Evolutionary conservation across 2,329 filamentous ascomycete genomes (phyloP).

Genomic region (Alternaria arborescens): DNA sequence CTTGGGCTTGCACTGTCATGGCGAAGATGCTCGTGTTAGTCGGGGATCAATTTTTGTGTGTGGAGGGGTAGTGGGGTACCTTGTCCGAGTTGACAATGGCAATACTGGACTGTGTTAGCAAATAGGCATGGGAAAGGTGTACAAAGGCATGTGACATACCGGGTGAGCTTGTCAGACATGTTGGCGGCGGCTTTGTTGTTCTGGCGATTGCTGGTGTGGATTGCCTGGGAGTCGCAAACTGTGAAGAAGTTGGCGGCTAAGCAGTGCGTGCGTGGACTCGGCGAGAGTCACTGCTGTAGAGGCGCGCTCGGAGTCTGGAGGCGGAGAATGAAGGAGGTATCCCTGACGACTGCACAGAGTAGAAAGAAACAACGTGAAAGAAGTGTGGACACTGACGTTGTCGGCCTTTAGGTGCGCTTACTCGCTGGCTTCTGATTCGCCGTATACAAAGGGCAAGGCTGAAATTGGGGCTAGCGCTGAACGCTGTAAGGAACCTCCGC

Average conservation of each 20-base stretch:
- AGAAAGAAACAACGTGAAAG: constrained; percentile 11
- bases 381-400: constrained; percentile 30
- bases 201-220: constrained; percentile 11
- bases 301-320: constrained; percentile 8
- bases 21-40: constrained; percentile 54
- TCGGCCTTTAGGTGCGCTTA: constrained; percentile 16
- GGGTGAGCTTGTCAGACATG: constrained; percentile 95
- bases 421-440: constrained; percentile 5
- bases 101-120: constrained; percentile 66
- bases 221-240: constrained; percentile 15
- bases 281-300: constrained; percentile 4
- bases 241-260: constrained; percentile 28
- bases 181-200: constrained; percentile 29
- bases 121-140: not conserved
- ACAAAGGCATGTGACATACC: constrained; percentile 67
- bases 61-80: constrained; percentile 65
- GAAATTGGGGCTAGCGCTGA: constrained; percentile 9
- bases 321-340: not conserved
- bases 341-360: constrained; percentile 7
- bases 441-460: constrained; percentile 11
- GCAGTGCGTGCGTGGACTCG: constrained; percentile 25
- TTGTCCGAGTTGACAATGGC: constrained; percentile 99
- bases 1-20: constrained; percentile 83
- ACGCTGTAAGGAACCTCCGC: constrained; percentile 31
- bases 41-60: constrained; percentile 39